These are phyloP conservation scores for Aspergillus steynii DNA, from an alignment of 495 filamentous ascomycete species.

Conservation along the genomic window DNA sequence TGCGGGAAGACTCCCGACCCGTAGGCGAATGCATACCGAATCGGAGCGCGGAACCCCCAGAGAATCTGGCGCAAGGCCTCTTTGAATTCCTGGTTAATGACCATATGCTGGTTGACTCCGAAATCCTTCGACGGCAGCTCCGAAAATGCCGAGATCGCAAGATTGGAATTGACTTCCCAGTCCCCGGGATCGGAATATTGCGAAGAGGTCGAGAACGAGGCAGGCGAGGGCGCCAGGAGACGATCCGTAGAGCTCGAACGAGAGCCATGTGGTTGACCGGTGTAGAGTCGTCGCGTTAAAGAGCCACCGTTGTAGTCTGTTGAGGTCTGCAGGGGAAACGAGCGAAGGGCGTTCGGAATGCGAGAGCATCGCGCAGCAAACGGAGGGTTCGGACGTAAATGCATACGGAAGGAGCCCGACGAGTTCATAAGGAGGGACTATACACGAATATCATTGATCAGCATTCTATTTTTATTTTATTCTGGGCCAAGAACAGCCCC, in stretches of 20 bases:
- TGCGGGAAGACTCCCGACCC: slow-evolving; percentile 96
- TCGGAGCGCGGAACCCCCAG: slow-evolving; percentile 90
- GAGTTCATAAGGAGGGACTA: slow-evolving; percentile 27
- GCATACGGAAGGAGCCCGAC: slow-evolving; percentile 20
- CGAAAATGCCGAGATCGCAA: slow-evolving; percentile 75
- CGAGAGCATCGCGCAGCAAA: slow-evolving; percentile 17
- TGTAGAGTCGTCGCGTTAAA: background rate
- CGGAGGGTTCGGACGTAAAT: slow-evolving; percentile 22
- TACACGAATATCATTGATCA: slow-evolving; percentile 21
- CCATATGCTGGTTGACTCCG: slow-evolving; percentile 92
- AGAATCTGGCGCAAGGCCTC: slow-evolving; percentile 83
- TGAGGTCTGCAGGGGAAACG: slow-evolving; percentile 22
- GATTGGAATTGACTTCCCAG: slow-evolving; percentile 82
- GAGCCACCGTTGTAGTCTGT: background rate
- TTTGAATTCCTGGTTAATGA: slow-evolving; percentile 92
- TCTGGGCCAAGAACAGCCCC: background rate
- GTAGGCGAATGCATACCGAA: slow-evolving; percentile 95
- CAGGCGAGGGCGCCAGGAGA: slow-evolving; percentile 20
- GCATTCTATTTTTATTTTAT: background rate
- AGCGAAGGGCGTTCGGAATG: slow-evolving; percentile 28
- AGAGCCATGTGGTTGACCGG: background rate
- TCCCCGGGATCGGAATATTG: slow-evolving; percentile 38
- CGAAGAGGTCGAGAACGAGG: slow-evolving; percentile 42
- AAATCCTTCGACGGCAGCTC: slow-evolving; percentile 86
- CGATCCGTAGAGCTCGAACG: slow-evolving; percentile 10